Base-by-base conservation (phyloP, 305 asterid genomes). In the Striga hermonthica region DNA sequence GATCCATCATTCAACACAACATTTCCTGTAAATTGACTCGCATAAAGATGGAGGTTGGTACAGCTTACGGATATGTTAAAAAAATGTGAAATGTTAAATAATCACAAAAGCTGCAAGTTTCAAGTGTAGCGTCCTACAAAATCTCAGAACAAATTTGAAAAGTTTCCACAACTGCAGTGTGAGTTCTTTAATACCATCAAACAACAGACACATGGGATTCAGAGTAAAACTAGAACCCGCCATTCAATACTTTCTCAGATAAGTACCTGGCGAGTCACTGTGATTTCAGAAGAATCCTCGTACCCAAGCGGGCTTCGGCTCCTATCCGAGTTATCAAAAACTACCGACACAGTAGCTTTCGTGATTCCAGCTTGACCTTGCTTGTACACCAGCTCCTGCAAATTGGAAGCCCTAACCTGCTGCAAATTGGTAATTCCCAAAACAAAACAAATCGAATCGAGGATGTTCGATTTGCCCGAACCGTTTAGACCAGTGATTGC, bases 341-440 rank as follows among this genome's bases (percentile, higher is more conserved):
- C 95, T 50, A 93, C 72, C 0, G 99, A 93, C 10, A 93, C 99
- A 0, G 99, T 93, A 60, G 99, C 97, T 72, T 93, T 93, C 38
- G 99, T 90, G 34, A 90, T 90, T 68, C 99, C 97, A 72, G 97
- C 99, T 76, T 93, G 99, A 56, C 99, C 99, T 82, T 90, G 99
- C 88, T 93, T 93, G 79, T 93, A 93, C 66, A 93, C 99, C 61
- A 93, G 84, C 90, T 93, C 99, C 85, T 93, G 99, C 72, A 93
- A 73, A 73, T 93, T 93, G 47, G 99, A 78, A 82, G 96, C 97
- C 89, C 97, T 84, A 81, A 90, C 98, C 81, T 93, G 98, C 78
- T 90, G 97, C 90, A 93, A 75, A 80, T 93, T 93, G 57, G 96
- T 90, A 72, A 93, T 90, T 10, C 98, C 98, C 74, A 93, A 60